Percentiles rank a stretch among this genome's conserved stretches.
Conservation (phyloP, 495 filamentous ascomycete species). For the Penicillium coffeae region DNA sequence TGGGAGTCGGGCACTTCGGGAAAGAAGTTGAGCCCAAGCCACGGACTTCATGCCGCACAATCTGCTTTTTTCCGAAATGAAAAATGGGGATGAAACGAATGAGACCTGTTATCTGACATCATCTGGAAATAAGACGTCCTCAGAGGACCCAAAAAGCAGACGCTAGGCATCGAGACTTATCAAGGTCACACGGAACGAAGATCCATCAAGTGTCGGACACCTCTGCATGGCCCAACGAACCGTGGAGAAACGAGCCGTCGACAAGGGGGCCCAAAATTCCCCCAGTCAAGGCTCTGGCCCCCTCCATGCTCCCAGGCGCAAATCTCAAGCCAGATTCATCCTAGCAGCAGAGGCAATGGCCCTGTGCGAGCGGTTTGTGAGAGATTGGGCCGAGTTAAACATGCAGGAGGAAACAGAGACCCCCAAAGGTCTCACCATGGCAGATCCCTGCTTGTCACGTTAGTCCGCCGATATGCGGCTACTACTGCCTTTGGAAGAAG, state of each 20-base stretch:
- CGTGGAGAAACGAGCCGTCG: constrained; percentile 19
- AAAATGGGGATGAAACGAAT: too few relatives aligned
- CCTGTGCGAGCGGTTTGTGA: constrained; percentile 8
- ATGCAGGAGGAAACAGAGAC: constrained; percentile 1
- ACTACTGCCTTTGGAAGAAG: constrained; percentile 4
- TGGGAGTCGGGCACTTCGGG: too few relatives aligned
- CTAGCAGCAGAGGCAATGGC: constrained; percentile 7
- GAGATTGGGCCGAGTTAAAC: constrained; percentile 1
- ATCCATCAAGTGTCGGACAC: constrained; percentile 33
- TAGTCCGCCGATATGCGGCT: constrained; percentile 22
- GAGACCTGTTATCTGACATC: constrained; percentile 26
- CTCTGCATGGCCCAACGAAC: constrained; percentile 33
- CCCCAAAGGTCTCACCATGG: not conserved
- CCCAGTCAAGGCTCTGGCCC: constrained; percentile 9
- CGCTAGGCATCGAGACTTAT: constrained; percentile 13
- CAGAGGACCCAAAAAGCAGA: constrained; percentile 17
- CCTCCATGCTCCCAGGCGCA: constrained; percentile 11
- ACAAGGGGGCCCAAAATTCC: constrained; percentile 4
- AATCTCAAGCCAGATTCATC: constrained; percentile 13
- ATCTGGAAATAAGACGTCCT: constrained; percentile 9
- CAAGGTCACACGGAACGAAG: constrained; percentile 23
- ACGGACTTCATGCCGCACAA: too few relatives aligned
- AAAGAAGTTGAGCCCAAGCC: too few relatives aligned
- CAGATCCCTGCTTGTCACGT: constrained; percentile 14
- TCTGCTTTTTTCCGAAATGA: too few relatives aligned